Evolutionary conservation across 2,329 filamentous ascomycete species (phyloP).

Genomic region (Botrytis fabae): DNA sequence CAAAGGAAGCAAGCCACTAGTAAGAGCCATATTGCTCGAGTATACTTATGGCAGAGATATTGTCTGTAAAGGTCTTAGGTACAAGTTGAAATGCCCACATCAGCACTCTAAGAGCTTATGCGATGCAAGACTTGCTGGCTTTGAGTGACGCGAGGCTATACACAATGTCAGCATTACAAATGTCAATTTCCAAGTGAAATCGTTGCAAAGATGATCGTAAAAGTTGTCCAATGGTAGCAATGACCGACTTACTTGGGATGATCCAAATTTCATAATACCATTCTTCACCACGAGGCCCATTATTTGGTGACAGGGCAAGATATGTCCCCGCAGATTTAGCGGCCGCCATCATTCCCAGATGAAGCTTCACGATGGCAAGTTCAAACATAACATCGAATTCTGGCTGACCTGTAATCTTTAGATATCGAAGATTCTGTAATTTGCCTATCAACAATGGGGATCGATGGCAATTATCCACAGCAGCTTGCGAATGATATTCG

Average conservation of each 20-base stretch:
- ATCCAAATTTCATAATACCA: slow-evolving; percentile 24
- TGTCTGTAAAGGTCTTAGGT: neutral
- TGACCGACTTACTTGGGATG: slow-evolving; percentile 19
- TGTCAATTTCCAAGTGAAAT: neutral
- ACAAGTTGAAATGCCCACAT: neutral
- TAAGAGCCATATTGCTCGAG: neutral
- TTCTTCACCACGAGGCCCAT: slow-evolving; percentile 20
- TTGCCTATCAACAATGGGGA: slow-evolving; percentile 18
- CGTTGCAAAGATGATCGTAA: neutral
- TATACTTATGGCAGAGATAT: neutral
- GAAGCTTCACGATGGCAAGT: slow-evolving; percentile 21
- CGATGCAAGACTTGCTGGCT: slow-evolving; percentile 1
- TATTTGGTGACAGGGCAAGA: slow-evolving; percentile 19
- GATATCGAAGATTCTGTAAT: slow-evolving; percentile 12
- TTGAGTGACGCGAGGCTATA: slow-evolving; percentile 4
- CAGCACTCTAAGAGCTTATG: slow-evolving; percentile 1
- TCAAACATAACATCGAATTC: slow-evolving; percentile 21
- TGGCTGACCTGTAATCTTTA: slow-evolving; percentile 21
- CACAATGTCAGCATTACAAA: neutral
- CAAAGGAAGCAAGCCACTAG: neutral
- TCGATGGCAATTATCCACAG: slow-evolving; percentile 17
- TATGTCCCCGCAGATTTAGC: slow-evolving; percentile 8
- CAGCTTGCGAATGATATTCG: slow-evolving; percentile 18
- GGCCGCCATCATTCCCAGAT: slow-evolving; percentile 20
- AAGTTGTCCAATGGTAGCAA: neutral